These are phyloP conservation scores for Lathyrus aphaca DNA, from an alignment of 306 rosid species.

Conservation along the genomic window DNA sequence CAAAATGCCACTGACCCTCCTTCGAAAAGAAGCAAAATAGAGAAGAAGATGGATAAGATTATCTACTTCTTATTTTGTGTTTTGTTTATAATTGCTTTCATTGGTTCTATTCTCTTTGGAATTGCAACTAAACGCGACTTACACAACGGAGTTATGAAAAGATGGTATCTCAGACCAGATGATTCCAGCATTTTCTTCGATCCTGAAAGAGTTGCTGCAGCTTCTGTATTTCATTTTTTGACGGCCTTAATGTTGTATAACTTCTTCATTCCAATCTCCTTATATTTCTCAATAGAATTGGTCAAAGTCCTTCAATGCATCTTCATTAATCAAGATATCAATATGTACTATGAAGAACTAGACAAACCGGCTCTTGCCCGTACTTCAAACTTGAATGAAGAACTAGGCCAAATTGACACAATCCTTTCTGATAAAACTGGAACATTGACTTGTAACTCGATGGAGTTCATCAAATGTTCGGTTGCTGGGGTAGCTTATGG, in stretches of 20 bases:
- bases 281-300: conserved; percentile 79
- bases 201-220: conserved; percentile 58
- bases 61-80: conserved; percentile 73
- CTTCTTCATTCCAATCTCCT: conserved; percentile 78
- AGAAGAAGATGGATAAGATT: conserved; percentile 82
- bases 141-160: conserved; percentile 59
- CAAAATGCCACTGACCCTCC: conserved; percentile 87
- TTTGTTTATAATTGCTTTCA: conserved; percentile 60
- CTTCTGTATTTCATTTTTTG: conserved; percentile 67
- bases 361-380: conserved; percentile 89
- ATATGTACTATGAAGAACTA: conserved; percentile 86
- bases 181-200: conserved; percentile 70
- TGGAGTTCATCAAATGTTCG: conserved; percentile 92
- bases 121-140: conserved; percentile 64
- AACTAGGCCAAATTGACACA: conserved; percentile 87
- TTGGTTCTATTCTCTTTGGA: conserved; percentile 80
- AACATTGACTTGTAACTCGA: conserved; percentile 91
- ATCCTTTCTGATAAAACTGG: conserved; percentile 95
- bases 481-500: conserved; percentile 87
- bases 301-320: conserved; percentile 84
- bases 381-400: conserved; percentile 92
- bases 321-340: conserved; percentile 81
- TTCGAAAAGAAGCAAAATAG: conserved; percentile 86
- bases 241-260: conserved; percentile 72
- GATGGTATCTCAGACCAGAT: conserved; percentile 93